Base-by-base conservation (phyloP, 2,329 filamentous ascomycete species). In the Fusarium sarcochroum region DNA sequence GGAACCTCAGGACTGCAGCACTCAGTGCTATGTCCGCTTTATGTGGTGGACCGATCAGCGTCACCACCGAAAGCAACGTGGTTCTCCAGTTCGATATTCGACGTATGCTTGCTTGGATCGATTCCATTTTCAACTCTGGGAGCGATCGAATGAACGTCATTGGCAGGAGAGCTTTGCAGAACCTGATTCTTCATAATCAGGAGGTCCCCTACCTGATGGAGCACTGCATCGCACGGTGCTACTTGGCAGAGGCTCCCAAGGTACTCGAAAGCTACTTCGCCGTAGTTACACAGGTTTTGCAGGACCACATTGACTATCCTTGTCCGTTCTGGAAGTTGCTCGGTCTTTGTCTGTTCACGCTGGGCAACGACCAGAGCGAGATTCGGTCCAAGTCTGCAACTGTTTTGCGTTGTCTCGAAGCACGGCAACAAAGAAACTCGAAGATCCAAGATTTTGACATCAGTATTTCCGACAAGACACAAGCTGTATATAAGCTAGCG, bases 361-460 rank as follows among this genome's bases (percentile, higher is more conserved):
- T 99, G 9, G 97, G 97, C 15, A 97, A 97, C 66, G 93, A 97
- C 69, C 91, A 94, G 75, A 94, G 92, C 70, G 90, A 94, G 61
- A 93, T 98, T 42, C 87, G 96, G 41, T 94, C 93, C 73, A 97
- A 97, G 77, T 96, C 96, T 2, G 92, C 92, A 1, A 89, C 90
- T 48, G 84, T 98, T 32, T 84, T 99, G 14, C 88, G 94, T 40
- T 90, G 89, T 0, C 83, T 98, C 2, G 96, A 98, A 78, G 90
- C 94, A 69, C 89, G 93, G 23, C 92, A 96, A 69, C 80, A 81
- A 4, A 84, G 92, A 69, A 96, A 89, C 68, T 97, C 95, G 2
- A 97, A 97, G 76, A 89, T 99, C 8, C 93, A 97, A 76, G 96
- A 99, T 77, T 97, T 98, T 61, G 96, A 99, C 75, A 98, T 99